Conservation (phyloP, 371 early-diverging fungal genomes). For the Mortierella sp. region DNA sequence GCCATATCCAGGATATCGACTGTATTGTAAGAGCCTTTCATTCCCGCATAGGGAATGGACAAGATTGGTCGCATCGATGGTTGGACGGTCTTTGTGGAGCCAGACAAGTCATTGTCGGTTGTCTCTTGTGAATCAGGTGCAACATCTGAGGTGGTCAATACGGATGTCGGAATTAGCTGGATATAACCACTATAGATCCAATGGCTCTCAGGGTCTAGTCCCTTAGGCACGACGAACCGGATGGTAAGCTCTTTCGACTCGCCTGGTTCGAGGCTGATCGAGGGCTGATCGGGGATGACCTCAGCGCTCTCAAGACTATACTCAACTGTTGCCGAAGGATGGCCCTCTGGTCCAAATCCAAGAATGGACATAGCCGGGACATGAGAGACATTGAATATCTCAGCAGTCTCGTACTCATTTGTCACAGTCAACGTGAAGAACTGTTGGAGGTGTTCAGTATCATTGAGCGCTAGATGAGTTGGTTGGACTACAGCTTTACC, state of each 20-base stretch:
- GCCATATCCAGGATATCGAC: conserved; percentile 37
- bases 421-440: conserved; percentile 62
- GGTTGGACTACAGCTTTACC: conserved; percentile 67
- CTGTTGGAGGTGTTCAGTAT: conserved; percentile 56
- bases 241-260: conserved; percentile 11
- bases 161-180: conserved; percentile 19
- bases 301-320: conserved; percentile 19
- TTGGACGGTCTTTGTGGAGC: too few relatives aligned
- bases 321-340: conserved; percentile 21
- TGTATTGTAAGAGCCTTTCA: conserved; percentile 39
- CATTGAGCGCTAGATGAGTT: conserved; percentile 70
- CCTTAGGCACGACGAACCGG: conserved; percentile 16
- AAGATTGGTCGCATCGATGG: conserved; percentile 15
- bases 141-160: background rate
- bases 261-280: conserved; percentile 12
- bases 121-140: too few relatives aligned
- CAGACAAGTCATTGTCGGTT: too few relatives aligned
- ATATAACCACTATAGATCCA: conserved; percentile 48
- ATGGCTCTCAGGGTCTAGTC: conserved; percentile 20
- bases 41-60: conserved; percentile 41
- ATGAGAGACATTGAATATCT: conserved; percentile 62
- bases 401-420: conserved; percentile 62
- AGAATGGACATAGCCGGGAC: conserved; percentile 57
- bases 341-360: conserved; percentile 45
- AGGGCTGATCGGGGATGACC: background rate